phyloP scores from a whole-genome alignment of 345 rosid genomes.

The Melaleuca quinquenervia region DNA sequence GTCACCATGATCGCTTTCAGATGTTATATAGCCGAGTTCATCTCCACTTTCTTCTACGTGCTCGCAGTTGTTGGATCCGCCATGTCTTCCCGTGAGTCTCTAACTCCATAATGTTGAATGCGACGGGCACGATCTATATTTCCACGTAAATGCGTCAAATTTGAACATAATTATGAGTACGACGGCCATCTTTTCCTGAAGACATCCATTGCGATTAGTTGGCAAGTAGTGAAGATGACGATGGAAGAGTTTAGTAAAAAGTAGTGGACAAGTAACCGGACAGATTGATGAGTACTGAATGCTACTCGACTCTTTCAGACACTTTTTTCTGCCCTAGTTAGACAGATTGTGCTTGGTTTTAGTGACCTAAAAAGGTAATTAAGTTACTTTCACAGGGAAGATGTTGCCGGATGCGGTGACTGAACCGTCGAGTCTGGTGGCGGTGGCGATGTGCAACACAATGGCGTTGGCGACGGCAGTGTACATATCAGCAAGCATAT shows the following conservation, averaged over 20 bases:
- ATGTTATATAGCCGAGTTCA: constrained; percentile 77
- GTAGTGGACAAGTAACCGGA: neutral
- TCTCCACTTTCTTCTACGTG: constrained; percentile 84
- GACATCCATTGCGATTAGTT: neutral
- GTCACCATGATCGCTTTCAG: constrained; percentile 44
- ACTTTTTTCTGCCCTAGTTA: neutral
- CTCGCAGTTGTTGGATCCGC: constrained; percentile 74
- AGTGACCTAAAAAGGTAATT: neutral
- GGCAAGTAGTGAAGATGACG: neutral
- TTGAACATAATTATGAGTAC: neutral
- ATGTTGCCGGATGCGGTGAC: constrained; percentile 40
- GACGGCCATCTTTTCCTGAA: neutral
- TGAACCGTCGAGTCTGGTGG: constrained; percentile 45
- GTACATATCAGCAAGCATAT: constrained; percentile 46
- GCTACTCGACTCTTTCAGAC: neutral
- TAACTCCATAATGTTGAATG: fast-evolving
- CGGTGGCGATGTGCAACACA: constrained; percentile 56
- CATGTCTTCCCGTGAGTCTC: constrained; percentile 61
- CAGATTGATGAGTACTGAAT: neutral
- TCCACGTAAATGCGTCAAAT: neutral
- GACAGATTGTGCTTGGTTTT: neutral
- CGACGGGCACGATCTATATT: neutral
- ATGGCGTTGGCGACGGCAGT: constrained; percentile 64
- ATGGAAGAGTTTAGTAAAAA: neutral
- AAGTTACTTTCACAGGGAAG: constrained; percentile 36